These are phyloP conservation scores for Teratosphaeria viscida DNA, from an alignment of 2,329 filamentous ascomycete genomes.

Conservation along the genomic window DNA sequence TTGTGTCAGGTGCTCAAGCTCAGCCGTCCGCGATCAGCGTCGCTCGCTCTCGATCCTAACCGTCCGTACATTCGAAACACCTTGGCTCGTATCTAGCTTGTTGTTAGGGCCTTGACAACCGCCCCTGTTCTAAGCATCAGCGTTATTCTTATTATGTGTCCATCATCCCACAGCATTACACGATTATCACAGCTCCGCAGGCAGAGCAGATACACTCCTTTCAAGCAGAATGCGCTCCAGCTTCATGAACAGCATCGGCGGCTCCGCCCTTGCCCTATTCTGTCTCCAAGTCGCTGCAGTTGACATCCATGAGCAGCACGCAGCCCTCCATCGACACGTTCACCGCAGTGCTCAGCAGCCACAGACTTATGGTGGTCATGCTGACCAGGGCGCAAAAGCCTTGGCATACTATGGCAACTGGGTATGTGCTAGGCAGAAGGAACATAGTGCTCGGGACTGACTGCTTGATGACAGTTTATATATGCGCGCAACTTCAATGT, in stretches of 20 bases:
- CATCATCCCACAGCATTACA: neutral
- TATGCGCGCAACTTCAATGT: conserved; percentile 77
- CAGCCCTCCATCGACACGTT: neutral
- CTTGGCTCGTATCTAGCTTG: neutral
- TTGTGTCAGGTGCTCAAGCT: neutral
- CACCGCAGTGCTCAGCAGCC: neutral
- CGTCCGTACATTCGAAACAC: neutral
- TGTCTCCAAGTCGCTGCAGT: neutral
- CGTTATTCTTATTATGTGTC: neutral
- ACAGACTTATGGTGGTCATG: neutral
- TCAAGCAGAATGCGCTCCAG: neutral
- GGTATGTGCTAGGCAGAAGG: neutral
- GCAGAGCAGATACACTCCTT: neutral
- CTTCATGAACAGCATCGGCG: neutral
- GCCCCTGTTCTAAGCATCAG: neutral
- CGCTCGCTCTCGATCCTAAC: no score
- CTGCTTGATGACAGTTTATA: conserved; percentile 24
- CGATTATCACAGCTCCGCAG: neutral
- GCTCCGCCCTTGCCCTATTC: neutral
- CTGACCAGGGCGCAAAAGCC: neutral
- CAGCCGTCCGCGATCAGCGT: neutral
- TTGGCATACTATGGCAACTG: neutral
- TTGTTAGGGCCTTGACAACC: neutral
- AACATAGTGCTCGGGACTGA: conserved; percentile 17
- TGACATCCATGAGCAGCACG: neutral